Evolutionary conservation across 148 eudicot species (phyloP).

Genomic region (Persicaria tinctoria): DNA sequence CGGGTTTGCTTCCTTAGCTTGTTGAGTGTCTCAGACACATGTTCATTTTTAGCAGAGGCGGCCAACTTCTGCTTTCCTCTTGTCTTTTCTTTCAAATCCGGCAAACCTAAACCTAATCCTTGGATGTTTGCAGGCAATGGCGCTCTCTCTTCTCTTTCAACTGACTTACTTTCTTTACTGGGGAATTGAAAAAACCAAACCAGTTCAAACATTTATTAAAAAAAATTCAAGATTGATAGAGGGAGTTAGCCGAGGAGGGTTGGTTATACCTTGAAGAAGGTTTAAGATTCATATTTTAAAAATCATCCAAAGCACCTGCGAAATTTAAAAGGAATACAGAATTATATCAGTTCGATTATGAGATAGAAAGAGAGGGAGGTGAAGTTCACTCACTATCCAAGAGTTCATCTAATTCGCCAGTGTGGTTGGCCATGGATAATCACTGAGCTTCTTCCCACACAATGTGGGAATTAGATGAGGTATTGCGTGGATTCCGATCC

Average conservation of each 20-base stretch:
- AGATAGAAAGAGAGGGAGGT: neutral
- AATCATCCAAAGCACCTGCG: constrained; percentile 97
- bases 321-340: neutral
- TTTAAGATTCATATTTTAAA: constrained; percentile 60
- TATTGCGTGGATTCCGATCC: no score
- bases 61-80: constrained; percentile 73
- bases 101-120: constrained; percentile 90
- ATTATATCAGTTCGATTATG: neutral
- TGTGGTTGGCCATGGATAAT: constrained; percentile 39
- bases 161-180: constrained; percentile 40
- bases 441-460: no score
- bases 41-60: constrained; percentile 38
- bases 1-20: constrained; percentile 84
- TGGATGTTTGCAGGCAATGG: constrained; percentile 47
- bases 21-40: constrained; percentile 86
- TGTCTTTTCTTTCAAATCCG: constrained; percentile 74
- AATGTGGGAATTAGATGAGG: no score
- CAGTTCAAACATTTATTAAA: neutral
- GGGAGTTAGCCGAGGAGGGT: neutral
- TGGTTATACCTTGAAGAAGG: constrained; percentile 44
- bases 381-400: constrained; percentile 53
- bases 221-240: neutral
- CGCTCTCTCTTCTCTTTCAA: constrained; percentile 29
- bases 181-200: neutral
- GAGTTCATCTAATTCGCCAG: constrained; percentile 70